phyloP scores from a whole-genome alignment of 352 stramenopile genomes.

The Pythium aquatile region DNA sequence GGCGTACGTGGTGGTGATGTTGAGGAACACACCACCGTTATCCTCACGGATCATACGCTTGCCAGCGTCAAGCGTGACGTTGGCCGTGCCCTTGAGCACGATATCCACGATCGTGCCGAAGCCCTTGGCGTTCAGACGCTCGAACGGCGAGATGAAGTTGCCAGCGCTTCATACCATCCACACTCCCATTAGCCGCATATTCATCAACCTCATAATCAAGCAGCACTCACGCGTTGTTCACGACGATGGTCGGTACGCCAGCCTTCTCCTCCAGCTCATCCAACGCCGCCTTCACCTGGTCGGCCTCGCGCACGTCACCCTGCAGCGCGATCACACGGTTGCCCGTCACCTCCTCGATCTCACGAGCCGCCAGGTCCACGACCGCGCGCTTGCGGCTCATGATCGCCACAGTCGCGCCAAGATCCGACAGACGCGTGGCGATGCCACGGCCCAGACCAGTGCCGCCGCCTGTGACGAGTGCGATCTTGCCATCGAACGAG shows the following conservation, averaged over 20 bases:
- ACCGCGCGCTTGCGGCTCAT: conserved; percentile 94
- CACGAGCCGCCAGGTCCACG: conserved; percentile 79
- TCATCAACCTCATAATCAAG: background rate
- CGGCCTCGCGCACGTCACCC: conserved; percentile 89
- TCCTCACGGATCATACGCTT: conserved; percentile 80
- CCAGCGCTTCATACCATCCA: conserved; percentile 65
- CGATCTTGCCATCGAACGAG: conserved; percentile 81
- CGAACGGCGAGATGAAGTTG: conserved; percentile 94
- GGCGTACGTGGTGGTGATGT: conserved; percentile 96
- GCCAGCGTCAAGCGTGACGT: conserved; percentile 77
- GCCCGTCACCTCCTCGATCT: conserved; percentile 67
- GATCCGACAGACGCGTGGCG: conserved; percentile 89
- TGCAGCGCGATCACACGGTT: conserved; percentile 64
- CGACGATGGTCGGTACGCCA: conserved; percentile 69
- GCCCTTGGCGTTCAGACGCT: conserved; percentile 91
- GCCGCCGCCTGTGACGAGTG: conserved; percentile 93
- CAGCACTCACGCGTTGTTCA: conserved; percentile 68
- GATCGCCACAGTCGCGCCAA: conserved; percentile 92
- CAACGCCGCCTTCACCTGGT: conserved; percentile 86
- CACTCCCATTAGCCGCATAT: conserved; percentile 15
- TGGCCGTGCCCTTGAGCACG: conserved; percentile 85
- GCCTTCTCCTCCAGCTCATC: conserved; percentile 65
- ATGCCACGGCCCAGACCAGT: conserved; percentile 95
- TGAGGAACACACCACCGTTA: conserved; percentile 90
- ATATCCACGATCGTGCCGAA: conserved; percentile 98